Evolutionary conservation across 805 yeast genomes (phyloP).

Genomic region (Yarrowia sp.): DNA sequence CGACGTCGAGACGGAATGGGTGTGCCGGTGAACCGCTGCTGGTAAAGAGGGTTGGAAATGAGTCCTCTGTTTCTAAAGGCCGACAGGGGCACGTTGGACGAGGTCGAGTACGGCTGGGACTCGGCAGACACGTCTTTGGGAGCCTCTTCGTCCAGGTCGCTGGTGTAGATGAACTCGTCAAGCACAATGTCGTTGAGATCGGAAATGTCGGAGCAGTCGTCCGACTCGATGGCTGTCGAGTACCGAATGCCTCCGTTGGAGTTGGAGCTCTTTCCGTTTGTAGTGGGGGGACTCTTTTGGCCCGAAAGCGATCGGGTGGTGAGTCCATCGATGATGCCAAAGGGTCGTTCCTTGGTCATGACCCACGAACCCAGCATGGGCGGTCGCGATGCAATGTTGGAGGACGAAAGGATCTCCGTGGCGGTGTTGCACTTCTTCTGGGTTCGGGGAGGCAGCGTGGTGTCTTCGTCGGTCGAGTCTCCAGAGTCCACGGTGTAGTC

Average conservation of each 20-base stretch:
- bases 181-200: conserved; percentile 60
- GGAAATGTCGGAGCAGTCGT: conserved; percentile 40
- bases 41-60: conserved; percentile 27
- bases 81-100: conserved; percentile 70
- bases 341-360: conserved; percentile 76
- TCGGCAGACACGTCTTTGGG: conserved; percentile 42
- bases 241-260: conserved; percentile 40
- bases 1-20: conserved; percentile 34
- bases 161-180: conserved; percentile 86
- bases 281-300: conserved; percentile 45
- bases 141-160: conserved; percentile 73
- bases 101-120: conserved; percentile 46
- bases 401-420: conserved; percentile 91
- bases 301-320: conserved; percentile 83
- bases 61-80: conserved; percentile 87
- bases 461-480: conserved; percentile 94
- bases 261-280: conserved; percentile 21
- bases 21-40: conserved; percentile 25
- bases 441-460: conserved; percentile 73
- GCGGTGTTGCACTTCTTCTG: conserved; percentile 49
- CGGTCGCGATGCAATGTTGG: conserved; percentile 80
- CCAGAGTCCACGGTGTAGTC: conserved; percentile 58
- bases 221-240: conserved; percentile 40
- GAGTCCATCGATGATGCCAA: conserved; percentile 92
- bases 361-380: conserved; percentile 95